Percentiles rank a stretch among this genome's conserved stretches.
These are phyloP conservation scores for Metarhizium rileyi DNA, from an alignment of 2,329 filamentous ascomycete genomes.

Conservation along the genomic window DNA sequence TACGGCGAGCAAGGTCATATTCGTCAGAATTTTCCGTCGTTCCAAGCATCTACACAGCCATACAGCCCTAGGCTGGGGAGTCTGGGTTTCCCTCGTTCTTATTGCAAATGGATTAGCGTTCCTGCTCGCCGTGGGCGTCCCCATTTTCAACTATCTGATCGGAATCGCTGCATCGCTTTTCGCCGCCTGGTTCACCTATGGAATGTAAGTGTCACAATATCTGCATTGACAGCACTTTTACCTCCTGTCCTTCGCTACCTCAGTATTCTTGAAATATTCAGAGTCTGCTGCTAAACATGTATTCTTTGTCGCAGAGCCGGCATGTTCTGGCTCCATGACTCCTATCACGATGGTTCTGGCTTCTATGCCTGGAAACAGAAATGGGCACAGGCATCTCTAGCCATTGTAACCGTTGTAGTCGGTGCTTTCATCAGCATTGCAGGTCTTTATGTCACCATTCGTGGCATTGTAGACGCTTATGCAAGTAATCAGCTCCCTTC, in stretches of 20 bases:
- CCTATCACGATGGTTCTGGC: conserved; percentile 32
- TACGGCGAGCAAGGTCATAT: conserved; percentile 41
- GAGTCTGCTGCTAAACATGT: background rate
- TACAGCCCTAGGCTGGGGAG: conserved; percentile 34
- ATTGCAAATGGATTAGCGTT: conserved; percentile 35
- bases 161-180: conserved; percentile 40
- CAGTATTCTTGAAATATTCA: background rate
- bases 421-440: conserved; percentile 39
- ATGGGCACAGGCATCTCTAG: conserved; percentile 28
- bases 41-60: conserved; percentile 37
- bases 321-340: conserved; percentile 41
- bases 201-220: conserved; percentile 20
- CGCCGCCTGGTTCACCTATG: conserved; percentile 44
- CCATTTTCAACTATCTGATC: conserved; percentile 44
- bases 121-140: conserved; percentile 35
- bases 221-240: background rate
- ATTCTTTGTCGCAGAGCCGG: conserved; percentile 23
- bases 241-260: background rate
- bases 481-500: conserved; percentile 7
- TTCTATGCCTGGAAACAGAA: conserved; percentile 25
- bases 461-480: conserved; percentile 17
- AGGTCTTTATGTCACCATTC: conserved; percentile 39
- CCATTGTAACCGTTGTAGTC: conserved; percentile 30
- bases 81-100: conserved; percentile 36
- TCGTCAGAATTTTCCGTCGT: conserved; percentile 36